Base-by-base conservation (phyloP, 805 yeast genomes). In the Lachancea thermotolerans region DNA sequence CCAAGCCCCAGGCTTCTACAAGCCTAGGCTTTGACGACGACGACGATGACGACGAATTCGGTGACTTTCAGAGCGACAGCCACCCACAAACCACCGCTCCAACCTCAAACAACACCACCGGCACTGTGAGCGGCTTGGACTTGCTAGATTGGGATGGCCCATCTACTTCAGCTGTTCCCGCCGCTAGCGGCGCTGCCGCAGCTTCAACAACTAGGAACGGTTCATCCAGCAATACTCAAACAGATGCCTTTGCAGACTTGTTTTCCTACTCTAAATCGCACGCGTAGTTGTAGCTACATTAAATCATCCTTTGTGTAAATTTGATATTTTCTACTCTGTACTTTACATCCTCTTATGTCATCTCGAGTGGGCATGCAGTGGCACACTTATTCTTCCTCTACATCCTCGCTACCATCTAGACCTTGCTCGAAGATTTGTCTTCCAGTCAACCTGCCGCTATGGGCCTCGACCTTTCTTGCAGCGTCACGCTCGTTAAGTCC, bases 371-470 rank as follows among this genome's bases (percentile, higher is more conserved):
- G 12, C 5, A 30, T 14, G 4, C 12, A 30, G 9, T 9, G 33
- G 14, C 14, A 10, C 14, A 30, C 33, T 27, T 62, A 69, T 2
- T 60, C 77, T 5, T 71, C 78, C 11, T 68, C 73, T 37, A 74
- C 81, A 36, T 78, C 90, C 18, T 69, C 81, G 31, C 77, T 82
- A 42, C 81, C 82, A 35, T 85, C 95, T 54, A 93, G 74, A 37
- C 98, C 98, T 57, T 75, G 75, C 60, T 89, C 98, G 59, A 91
- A 91, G 49, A 93, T 85, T 66, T 88, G 91, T 55, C 79, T 76
- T 18, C 99, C 99, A 0, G 95, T 82, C 58, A 89, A 66, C 64
- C 81, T 85, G 7, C 93, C 95, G 37, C 73, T 74, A 59, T 85
- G 91, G 58, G 81, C 76, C n/a, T 60, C 62, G 33, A 67, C 63